Evolutionary conservation across 2,329 filamentous ascomycete genomes (phyloP).

Genomic region (Epichloe sp.): DNA sequence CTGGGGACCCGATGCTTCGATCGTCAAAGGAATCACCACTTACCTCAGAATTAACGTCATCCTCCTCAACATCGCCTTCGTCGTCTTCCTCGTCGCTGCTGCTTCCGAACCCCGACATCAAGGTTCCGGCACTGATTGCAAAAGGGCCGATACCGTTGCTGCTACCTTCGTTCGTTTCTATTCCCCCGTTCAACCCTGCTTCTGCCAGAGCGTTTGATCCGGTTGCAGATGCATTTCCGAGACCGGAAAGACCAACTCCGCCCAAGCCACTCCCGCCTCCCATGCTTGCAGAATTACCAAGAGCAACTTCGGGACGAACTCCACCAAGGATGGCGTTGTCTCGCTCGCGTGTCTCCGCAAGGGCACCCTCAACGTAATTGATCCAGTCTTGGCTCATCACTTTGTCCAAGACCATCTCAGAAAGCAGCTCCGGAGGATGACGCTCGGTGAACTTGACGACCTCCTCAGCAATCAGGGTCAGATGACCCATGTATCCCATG

Average conservation of each 20-base stretch:
- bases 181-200: conserved; percentile 67
- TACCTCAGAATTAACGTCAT: conserved; percentile 58
- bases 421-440: conserved; percentile 77
- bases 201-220: conserved; percentile 63
- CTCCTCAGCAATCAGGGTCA: conserved; percentile 94
- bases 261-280: conserved; percentile 32
- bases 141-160: conserved; percentile 59
- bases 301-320: conserved; percentile 78
- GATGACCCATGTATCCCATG: conserved; percentile 95
- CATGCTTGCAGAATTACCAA: conserved; percentile 61
- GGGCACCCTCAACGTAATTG: conserved; percentile 82
- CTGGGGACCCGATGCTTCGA: conserved; percentile 15
- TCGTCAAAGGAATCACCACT: conserved; percentile 29
- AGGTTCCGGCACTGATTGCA: conserved; percentile 56
- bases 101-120: conserved; percentile 86
- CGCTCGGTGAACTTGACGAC: conserved; percentile 97
- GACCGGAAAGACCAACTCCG: conserved; percentile 34
- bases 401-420: conserved; percentile 70
- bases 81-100: conserved; percentile 95
- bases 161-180: conserved; percentile 54
- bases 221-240: conserved; percentile 23
- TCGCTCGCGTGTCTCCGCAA: conserved; percentile 85
- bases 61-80: conserved; percentile 75
- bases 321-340: conserved; percentile 98
- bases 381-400: conserved; percentile 88